phyloP scores from a whole-genome alignment of 176 grass and related monocot species.

The Tillandsia fasciculata region DNA sequence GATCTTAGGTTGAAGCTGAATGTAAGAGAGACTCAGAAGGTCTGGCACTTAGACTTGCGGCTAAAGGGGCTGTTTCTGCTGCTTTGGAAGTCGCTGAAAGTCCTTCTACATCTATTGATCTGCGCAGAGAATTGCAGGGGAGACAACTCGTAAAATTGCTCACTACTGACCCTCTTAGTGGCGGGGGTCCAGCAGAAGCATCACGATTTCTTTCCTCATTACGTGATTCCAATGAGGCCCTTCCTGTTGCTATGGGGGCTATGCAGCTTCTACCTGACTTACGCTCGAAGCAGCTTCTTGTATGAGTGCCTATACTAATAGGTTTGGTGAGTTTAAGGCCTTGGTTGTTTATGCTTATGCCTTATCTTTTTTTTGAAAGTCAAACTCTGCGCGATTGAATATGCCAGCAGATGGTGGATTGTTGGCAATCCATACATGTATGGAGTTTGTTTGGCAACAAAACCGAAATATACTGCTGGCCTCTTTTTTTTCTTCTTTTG shows the following conservation, averaged over 20 bases:
- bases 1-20: conserved; percentile 62
- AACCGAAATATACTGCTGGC: too few relatives aligned
- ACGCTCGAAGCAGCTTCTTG: conserved; percentile 96
- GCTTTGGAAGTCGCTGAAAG: conserved; percentile 93
- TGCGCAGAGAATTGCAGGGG: conserved; percentile 92
- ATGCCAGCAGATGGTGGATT: too few relatives aligned
- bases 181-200: conserved; percentile 83
- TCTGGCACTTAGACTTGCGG: conserved; percentile 74
- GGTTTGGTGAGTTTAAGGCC: too few relatives aligned
- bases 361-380: too few relatives aligned
- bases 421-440: too few relatives aligned
- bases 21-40: conserved; percentile 84
- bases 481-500: too few relatives aligned
- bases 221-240: conserved; percentile 87
- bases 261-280: conserved; percentile 91
- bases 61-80: conserved; percentile 91
- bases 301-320: conserved; percentile 25
- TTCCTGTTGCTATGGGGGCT: conserved; percentile 93
- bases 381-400: too few relatives aligned
- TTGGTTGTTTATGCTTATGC: background rate
- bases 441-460: too few relatives aligned
- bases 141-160: conserved; percentile 90
- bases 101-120: conserved; percentile 82
- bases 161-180: conserved; percentile 86
- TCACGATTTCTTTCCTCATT: conserved; percentile 91